Percentiles rank a stretch among this genome's conserved stretches.
Conservation (phyloP, 2,329 filamentous ascomycete species). For the Fusarium sublunatum region DNA sequence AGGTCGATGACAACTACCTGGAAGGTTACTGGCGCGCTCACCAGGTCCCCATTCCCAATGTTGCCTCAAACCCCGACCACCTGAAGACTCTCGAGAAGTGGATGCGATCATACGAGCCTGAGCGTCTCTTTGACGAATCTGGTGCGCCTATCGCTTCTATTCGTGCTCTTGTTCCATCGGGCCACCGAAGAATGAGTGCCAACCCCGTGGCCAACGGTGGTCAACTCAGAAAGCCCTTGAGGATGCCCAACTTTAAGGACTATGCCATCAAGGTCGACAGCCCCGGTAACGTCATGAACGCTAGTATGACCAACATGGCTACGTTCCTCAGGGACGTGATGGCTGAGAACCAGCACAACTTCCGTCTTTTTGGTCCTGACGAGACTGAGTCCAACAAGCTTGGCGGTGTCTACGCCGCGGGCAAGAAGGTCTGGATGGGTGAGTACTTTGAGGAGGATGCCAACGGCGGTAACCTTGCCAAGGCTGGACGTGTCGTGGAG, state of each 20-base stretch:
- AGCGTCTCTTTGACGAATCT: constrained; percentile 73
- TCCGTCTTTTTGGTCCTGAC: constrained; percentile 82
- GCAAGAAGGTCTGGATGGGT: constrained; percentile 84
- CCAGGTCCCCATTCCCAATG: constrained; percentile 80
- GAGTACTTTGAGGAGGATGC: constrained; percentile 81
- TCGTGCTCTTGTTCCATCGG: constrained; percentile 71
- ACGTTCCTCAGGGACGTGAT: constrained; percentile 75
- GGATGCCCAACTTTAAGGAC: constrained; percentile 75
- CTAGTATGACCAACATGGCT: constrained; percentile 78
- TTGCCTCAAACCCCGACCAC: constrained; percentile 71
- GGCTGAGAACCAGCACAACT: constrained; percentile 71
- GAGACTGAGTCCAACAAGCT: constrained; percentile 88
- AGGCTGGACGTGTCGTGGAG: constrained; percentile 80
- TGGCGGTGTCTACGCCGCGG: constrained; percentile 74
- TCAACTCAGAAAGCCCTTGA: constrained; percentile 71
- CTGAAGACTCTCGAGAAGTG: constrained; percentile 77
- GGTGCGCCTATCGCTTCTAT: constrained; percentile 73
- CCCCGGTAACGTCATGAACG: constrained; percentile 65
- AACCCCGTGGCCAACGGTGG: constrained; percentile 82
- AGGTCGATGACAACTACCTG: constrained; percentile 75
- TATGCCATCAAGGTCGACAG: constrained; percentile 73
- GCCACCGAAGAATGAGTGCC: constrained; percentile 77
- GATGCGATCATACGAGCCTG: constrained; percentile 82
- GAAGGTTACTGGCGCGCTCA: constrained; percentile 84
- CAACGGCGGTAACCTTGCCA: constrained; percentile 78